These are phyloP conservation scores for Liriodendron chinense DNA, from an alignment of 164 flowering plant species.

Conservation along the genomic window DNA sequence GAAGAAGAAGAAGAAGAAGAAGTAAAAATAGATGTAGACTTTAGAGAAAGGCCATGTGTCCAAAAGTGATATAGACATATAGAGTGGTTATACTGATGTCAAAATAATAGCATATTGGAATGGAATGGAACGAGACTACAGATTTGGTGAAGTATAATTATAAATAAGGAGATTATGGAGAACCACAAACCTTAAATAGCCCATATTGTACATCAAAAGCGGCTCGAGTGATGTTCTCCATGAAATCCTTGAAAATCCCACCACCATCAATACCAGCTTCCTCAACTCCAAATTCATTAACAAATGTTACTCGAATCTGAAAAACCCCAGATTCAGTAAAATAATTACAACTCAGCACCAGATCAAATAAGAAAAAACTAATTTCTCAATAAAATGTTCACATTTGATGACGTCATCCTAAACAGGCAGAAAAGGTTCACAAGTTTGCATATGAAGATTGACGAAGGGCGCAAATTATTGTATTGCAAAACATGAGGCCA, in stretches of 20 bases:
- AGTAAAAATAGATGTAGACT: no score
- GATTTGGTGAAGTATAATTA: no score
- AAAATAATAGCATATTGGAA: neutral
- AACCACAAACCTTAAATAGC: slow-evolving; percentile 72
- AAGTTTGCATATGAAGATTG: neutral
- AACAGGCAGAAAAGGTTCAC: neutral
- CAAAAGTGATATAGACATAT: no score
- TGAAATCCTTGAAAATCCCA: slow-evolving; percentile 97
- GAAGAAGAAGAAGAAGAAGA: no score
- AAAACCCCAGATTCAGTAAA: neutral
- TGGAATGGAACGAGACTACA: neutral
- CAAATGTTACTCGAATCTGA: slow-evolving; percentile 89
- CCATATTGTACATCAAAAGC: slow-evolving; percentile 98
- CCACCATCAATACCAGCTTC: slow-evolving; percentile 99
- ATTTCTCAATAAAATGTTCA: neutral
- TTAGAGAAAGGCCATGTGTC: no score
- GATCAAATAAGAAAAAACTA: neutral
- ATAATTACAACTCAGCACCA: neutral
- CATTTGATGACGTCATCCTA: neutral
- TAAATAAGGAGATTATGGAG: neutral
- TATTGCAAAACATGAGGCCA: neutral
- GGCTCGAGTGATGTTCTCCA: slow-evolving; percentile 92
- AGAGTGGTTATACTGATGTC: no score
- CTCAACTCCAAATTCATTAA: slow-evolving; percentile 97
- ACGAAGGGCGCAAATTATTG: neutral